These are phyloP conservation scores for Neurospora cerealis DNA, from an alignment of 495 filamentous ascomycete species.

Conservation along the genomic window DNA sequence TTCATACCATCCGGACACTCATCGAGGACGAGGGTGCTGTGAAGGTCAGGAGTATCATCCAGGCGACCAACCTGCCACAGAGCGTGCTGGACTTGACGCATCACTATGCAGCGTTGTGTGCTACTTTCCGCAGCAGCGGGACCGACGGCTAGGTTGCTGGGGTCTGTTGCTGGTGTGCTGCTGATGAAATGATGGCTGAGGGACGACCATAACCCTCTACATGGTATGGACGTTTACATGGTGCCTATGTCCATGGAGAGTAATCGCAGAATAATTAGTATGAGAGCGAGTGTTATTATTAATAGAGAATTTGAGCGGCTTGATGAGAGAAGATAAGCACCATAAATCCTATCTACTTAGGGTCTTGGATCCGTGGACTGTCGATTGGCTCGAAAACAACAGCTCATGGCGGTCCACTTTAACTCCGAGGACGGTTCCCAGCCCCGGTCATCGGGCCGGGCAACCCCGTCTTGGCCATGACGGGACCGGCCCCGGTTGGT, in stretches of 20 bases:
- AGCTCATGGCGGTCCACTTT: background rate
- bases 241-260: background rate
- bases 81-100: slow-evolving; percentile 89
- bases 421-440: background rate
- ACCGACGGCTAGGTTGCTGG: slow-evolving; percentile 58
- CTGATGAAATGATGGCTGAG: background rate
- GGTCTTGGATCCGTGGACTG: background rate
- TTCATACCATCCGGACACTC: slow-evolving; percentile 76
- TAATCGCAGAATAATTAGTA: background rate
- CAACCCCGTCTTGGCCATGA: background rate
- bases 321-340: background rate
- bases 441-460: background rate
- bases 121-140: slow-evolving; percentile 87
- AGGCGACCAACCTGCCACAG: slow-evolving; percentile 88
- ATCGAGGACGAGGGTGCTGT: slow-evolving; percentile 97
- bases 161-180: background rate
- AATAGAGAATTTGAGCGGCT: background rate
- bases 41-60: slow-evolving; percentile 93
- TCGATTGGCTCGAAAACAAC: background rate
- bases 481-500: background rate
- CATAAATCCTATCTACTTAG: background rate
- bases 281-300: background rate
- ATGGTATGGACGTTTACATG: background rate
- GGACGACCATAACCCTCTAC: background rate
- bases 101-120: slow-evolving; percentile 89